Base-by-base conservation (phyloP, 108 stramenopile genomes). In the Stephanodiscus triporus region DNA sequence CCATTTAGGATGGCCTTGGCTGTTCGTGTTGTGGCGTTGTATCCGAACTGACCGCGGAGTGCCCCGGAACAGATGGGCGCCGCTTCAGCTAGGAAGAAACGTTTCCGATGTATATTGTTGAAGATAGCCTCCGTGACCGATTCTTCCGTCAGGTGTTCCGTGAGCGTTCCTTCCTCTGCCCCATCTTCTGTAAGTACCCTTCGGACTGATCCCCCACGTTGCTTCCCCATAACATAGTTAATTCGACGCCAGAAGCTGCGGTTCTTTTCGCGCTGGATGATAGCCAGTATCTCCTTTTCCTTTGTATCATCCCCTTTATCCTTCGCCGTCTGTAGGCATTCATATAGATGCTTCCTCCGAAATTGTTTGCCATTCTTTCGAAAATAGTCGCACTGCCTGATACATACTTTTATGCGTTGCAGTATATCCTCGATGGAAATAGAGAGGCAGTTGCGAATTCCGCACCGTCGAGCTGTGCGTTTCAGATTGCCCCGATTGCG, bases 241-340 rank as follows among this genome's bases (percentile, higher is more conserved):
- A 76, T 19, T 14, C 45, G 24, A 23, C 48, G 14, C 66, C 66
- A 76, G 27, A 58, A 68, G 0, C 23, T 19, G 16, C 68, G 11
- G 10, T 69, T 24, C 32, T 36, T 19, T 24, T 76, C 75, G 0
- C 58, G 22, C n/a, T 22, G 24, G 2, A 76, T 68, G 6, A 74
- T 66, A 4, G 56, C 63, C 19, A 66, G 64, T 24, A 74, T 74
- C 29, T 37, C 24, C 11, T 36, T 57, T 42, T 66, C 63, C 22
- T 51, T 63, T n/a, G 49, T 10, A 34, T 58, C 22, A 20, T 53
- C 51, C 20, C 20, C 51, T 20, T 4, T 8, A 1, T 53, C 51
- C 24, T 20, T 53, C 19, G 19, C 19, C 3, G 4, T 53, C 9
- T 53, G 51, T 24, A 53, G 51, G 6, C 51, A 24, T 53, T 22